Conservation (phyloP, 768 basidiomycete species). For the Termitomyces bulborhizus region DNA sequence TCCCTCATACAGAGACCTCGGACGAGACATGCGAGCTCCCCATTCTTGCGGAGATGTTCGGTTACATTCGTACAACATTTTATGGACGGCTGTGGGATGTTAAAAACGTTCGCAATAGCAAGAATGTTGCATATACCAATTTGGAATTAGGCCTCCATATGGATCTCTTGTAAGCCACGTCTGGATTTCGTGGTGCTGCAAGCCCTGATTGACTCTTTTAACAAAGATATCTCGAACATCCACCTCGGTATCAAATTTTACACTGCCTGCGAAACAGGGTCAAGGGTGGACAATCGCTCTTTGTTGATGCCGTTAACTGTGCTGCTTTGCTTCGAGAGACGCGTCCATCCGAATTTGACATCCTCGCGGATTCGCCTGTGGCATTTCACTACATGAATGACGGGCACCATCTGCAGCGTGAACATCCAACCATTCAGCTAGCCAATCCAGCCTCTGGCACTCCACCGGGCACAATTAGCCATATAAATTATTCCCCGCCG, state of each 20-base stretch:
- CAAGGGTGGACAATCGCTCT: slow-evolving; percentile 76
- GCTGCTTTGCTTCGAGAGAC: slow-evolving; percentile 45
- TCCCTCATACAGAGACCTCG: slow-evolving; percentile 57
- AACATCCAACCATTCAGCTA: slow-evolving; percentile 75
- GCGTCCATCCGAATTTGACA: slow-evolving; percentile 46
- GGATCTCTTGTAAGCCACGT: slow-evolving; percentile 73
- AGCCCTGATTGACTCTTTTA: neutral
- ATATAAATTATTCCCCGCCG: slow-evolving; percentile 91
- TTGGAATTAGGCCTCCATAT: slow-evolving; percentile 84
- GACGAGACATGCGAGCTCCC: slow-evolving; percentile 62
- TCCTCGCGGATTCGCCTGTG: slow-evolving; percentile 61
- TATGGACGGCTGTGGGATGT: slow-evolving; percentile 92
- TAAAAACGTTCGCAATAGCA: slow-evolving; percentile 61
- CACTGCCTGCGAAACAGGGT: slow-evolving; percentile 88
- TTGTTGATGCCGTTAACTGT: slow-evolving; percentile 73
- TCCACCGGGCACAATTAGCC: slow-evolving; percentile 32
- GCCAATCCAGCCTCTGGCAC: slow-evolving; percentile 16
- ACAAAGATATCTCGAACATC: slow-evolving; percentile 80
- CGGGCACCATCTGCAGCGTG: slow-evolving; percentile 69
- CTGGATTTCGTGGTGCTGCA: neutral
- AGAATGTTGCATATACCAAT: slow-evolving; percentile 94
- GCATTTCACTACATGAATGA: slow-evolving; percentile 90
- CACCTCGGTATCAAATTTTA: slow-evolving; percentile 88
- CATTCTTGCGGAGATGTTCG: slow-evolving; percentile 59
- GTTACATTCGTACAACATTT: slow-evolving; percentile 79